Conservation (phyloP, 257 asterid species). For the Solanum pinnatisectum region DNA sequence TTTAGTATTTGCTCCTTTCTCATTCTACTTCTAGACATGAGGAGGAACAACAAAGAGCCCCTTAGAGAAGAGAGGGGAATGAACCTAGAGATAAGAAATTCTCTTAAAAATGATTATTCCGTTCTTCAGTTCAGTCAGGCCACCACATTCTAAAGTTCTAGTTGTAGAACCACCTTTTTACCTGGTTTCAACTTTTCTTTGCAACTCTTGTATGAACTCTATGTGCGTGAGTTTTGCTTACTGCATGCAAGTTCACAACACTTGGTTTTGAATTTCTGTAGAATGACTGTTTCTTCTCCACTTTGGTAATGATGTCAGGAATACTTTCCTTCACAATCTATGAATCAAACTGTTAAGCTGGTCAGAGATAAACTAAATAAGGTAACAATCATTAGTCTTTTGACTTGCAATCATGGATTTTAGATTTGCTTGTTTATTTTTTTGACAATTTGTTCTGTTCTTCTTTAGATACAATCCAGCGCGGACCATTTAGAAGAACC, state of each 20-base stretch:
- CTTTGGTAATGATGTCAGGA: constrained; percentile 28
- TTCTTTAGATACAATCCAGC: constrained; percentile 51
- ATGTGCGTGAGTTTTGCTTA: not conserved
- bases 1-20: not conserved
- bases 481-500: constrained; percentile 26
- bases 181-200: not conserved
- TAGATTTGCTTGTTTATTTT: not conserved
- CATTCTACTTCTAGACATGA: not conserved
- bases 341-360: constrained; percentile 69
- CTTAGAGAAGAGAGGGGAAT: not conserved
- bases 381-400: constrained; percentile 20
- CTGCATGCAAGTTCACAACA: not conserved
- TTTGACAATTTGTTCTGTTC: not conserved
- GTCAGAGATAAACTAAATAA: constrained; percentile 75
- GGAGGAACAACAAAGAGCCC: not conserved
- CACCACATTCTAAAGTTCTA: not conserved
- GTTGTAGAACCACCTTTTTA: not conserved
- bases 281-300: not conserved
- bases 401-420: not conserved
- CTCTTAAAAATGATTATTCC: not conserved
- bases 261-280: not conserved
- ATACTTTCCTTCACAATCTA: constrained; percentile 66
- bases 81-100: not conserved
- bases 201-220: not conserved
- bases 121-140: not conserved